Base-by-base conservation (phyloP, 2,329 filamentous ascomycete species). In the Thelonectria discophora region DNA sequence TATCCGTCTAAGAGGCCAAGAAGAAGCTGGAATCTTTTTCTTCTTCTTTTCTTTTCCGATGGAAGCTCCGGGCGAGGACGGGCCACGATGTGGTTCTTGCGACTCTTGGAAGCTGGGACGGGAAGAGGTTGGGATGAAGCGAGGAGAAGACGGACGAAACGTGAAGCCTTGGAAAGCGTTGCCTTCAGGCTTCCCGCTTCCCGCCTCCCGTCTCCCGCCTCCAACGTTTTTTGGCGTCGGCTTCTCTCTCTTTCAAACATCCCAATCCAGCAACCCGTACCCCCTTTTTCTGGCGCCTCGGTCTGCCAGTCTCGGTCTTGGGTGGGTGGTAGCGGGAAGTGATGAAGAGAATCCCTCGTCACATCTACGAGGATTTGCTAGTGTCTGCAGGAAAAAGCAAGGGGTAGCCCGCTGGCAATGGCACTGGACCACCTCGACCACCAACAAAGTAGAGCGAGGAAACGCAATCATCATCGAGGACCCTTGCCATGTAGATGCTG, bases 41-140 rank as follows among this genome's bases (percentile, higher is more conserved):
- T n/a, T n/a, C n/a, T n/a, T n/a, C 32, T 34, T 34, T 13, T 11
- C 12, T 34, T 58, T 7, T 24, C 24, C 53, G n/a, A 21, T 45
- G 37, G 56, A n/a, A 46, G 42, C 56, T 59, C 52, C 40, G 42
- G 52, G 56, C 51, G 37, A 39, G 57, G 65, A 68, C 66, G 67
- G 67, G 58, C 64, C 67, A 60, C 49, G 52, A 24, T 52, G 66
- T 42, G 67, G 46, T n/a, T 65, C 65, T 34, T 61, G 40, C 53
- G 48, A 17, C 58, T 40, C n/a, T 32, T 13, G 17, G 48, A 55
- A 39, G 20, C 20, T 21, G 32, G 37, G 42, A 46, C 18, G 27
- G 15, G 37, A 13, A 53, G 52, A 52, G 47, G 58, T 51, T 61
- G 58, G 58, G 58, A 55, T 24, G 46, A 24, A 52, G 46, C 49